Evolutionary conservation across 768 basidiomycete genomes (phyloP), one percentile per base, ranked within the genome.

Genomic region (Dioszegia aurantiaca): DNA sequence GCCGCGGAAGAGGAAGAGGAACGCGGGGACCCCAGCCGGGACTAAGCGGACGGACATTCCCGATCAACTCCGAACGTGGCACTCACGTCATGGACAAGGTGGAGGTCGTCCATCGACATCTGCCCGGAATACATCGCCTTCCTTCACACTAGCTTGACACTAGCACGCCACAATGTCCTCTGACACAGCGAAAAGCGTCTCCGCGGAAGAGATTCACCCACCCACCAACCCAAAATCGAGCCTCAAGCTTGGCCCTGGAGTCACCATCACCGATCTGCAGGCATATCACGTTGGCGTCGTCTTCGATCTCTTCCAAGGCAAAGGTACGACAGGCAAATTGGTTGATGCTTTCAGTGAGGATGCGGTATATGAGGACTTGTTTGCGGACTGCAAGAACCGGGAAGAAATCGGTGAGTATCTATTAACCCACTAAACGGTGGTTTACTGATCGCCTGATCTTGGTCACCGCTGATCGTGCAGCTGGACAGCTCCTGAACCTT

Each of bases 231-330:
- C 66, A 60, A 17, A 44, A 60, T 24, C 45, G 44, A 33, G 23
- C 43, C 46, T 72, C 47, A 55, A 55, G 33, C 21, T 56, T 48
- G 63, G 63, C 0, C 64, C 69, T 0, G 60, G 60, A 0, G 27
- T 73, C 43, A 23, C 49, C 1, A 58, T 70, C 16, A 61, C 58
- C 30, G 57, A 64, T 28, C 46, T 56, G 5, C 72, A 76, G 47
- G 54, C 58, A 12, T 37, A 51, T 33, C 72, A 76, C 33, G 63
- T 67, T 49, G 72, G 68, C 12, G 31, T 73, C 9, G 70, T 73
- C 1, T 54, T 76, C 14, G 74, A 76, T 52, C 51, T 76, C 19
- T 76, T 73, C 60, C 72, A 72, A 40, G 72, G 66, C 16, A 70
- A 70, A 40, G 68, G 68, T 28, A 76, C 74, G 8, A 65, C 63